phyloP scores from a whole-genome alignment of 2,329 filamentous ascomycete genomes.

The Aspergillus pseudoglaucus region DNA sequence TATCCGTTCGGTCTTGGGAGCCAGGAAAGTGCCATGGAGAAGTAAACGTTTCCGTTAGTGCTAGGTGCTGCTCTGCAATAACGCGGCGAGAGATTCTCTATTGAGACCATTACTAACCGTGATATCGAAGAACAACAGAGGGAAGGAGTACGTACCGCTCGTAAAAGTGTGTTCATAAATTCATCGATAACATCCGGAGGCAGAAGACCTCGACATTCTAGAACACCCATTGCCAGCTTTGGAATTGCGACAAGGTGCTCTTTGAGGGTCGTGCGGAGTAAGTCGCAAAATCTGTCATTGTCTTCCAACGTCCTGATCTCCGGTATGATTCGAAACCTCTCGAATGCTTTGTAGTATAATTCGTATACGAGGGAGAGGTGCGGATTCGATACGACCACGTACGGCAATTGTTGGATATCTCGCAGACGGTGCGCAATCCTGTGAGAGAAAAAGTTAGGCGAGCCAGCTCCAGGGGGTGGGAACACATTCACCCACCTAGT shows the following conservation, averaged over 20 bases:
- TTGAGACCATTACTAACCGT: constrained; percentile 1
- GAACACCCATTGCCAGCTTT: constrained; percentile 84
- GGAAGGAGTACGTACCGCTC: constrained; percentile 66
- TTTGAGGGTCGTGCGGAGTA: constrained; percentile 70
- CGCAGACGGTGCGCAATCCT: constrained; percentile 89
- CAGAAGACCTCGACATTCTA: constrained; percentile 82
- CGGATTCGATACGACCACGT: constrained; percentile 89
- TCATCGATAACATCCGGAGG: constrained; percentile 73
- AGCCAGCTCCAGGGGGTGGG: neutral
- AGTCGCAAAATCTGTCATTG: constrained; percentile 78
- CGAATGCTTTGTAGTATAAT: constrained; percentile 94
- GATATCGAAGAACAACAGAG: neutral
- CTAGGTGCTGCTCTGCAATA: constrained; percentile 94
- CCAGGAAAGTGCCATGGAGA: constrained; percentile 83
- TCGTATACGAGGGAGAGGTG: constrained; percentile 95
- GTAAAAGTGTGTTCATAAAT: constrained; percentile 90
- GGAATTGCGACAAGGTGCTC: constrained; percentile 92
- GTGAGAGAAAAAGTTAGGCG: constrained; percentile 2
- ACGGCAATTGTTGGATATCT: constrained; percentile 94
- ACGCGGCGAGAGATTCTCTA: constrained; percentile 90
- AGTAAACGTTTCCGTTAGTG: constrained; percentile 89
- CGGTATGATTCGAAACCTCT: constrained; percentile 73
- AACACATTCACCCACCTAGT: constrained; percentile 53
- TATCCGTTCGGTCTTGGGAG: constrained; percentile 57
- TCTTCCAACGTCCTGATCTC: constrained; percentile 82